phyloP scores from a whole-genome alignment of 768 basidiomycete species.

The Russula griseocarnosa region DNA sequence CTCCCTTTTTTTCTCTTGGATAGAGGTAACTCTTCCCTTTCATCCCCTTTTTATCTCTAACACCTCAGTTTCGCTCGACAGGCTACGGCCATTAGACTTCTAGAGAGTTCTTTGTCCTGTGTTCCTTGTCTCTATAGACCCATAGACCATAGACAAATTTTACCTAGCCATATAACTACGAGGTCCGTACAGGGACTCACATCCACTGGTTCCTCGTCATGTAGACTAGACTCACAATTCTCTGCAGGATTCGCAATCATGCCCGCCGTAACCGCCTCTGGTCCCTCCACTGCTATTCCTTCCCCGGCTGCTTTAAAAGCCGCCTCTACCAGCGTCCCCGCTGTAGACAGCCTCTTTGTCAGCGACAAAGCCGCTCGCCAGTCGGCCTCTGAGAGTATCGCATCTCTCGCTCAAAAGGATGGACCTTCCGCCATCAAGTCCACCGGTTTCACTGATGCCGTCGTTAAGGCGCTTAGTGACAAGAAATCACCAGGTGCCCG shows the following conservation, averaged over 20 bases:
- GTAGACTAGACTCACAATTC: conserved; percentile 25
- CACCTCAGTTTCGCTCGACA: conserved; percentile 19
- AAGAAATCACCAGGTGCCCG: conserved; percentile 93
- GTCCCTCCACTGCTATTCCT: conserved; percentile 54
- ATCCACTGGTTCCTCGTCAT: background rate
- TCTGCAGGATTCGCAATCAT: conserved; percentile 55
- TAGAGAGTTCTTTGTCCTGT: conserved; percentile 67
- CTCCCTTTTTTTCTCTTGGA: conserved; percentile 37
- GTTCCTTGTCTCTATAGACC: conserved; percentile 37
- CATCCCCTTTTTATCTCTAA: conserved; percentile 6
- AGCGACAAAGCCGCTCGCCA: conserved; percentile 82
- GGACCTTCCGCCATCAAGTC: conserved; percentile 73
- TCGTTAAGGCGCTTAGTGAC: conserved; percentile 83
- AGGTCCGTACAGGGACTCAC: conserved; percentile 39
- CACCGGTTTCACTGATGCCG: conserved; percentile 65
- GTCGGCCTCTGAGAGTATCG: conserved; percentile 64
- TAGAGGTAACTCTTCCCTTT: conserved; percentile 37
- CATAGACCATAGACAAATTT: conserved; percentile 32
- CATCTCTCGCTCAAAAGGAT: conserved; percentile 74
- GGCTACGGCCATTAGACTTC: conserved; percentile 45
- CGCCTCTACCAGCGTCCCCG: conserved; percentile 40
- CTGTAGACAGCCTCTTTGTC: conserved; percentile 68
- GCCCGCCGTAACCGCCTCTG: conserved; percentile 70
- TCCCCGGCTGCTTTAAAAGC: conserved; percentile 73
- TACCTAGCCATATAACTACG: conserved; percentile 35